phyloP scores from a whole-genome alignment of 768 basidiomycete species.

The Boletus rex-veris region DNA sequence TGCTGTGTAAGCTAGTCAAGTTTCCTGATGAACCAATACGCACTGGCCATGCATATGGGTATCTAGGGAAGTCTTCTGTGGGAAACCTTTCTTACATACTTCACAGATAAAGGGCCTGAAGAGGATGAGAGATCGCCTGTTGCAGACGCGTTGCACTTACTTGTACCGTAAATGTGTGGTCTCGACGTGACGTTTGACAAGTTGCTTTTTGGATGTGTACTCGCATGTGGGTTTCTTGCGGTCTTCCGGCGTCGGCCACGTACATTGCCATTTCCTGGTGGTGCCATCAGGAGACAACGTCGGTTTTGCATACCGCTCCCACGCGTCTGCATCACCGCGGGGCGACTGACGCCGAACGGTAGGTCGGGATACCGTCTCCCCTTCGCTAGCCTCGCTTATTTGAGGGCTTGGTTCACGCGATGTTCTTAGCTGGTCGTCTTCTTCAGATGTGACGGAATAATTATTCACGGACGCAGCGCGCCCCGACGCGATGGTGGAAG shows the following conservation, averaged over 20 bases:
- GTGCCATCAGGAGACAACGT: conserved; percentile 33
- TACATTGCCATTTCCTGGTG: conserved; percentile 39
- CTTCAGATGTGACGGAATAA: conserved; percentile 24
- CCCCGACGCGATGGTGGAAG: conserved; percentile 2
- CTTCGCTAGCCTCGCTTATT: conserved; percentile 32
- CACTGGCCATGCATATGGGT: conserved; percentile 57
- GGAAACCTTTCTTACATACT: conserved; percentile 51
- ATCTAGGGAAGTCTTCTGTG: conserved; percentile 56
- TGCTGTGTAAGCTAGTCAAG: conserved; percentile 9
- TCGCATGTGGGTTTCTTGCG: conserved; percentile 35
- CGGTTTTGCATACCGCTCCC: conserved; percentile 35
- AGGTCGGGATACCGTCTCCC: conserved; percentile 13
- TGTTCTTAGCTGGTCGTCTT: conserved; percentile 28
- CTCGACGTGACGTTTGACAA: conserved; percentile 67
- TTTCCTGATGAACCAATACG: conserved; percentile 17
- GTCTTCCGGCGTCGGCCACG: conserved; percentile 37
- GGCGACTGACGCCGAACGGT: conserved; percentile 24
- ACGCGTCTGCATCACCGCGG: conserved; percentile 27
- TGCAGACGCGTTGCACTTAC: conserved; percentile 36
- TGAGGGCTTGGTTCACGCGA: conserved; percentile 31
- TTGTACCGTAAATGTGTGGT: conserved; percentile 59
- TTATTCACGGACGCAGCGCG: conserved; percentile 18
- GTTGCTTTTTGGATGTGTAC: conserved; percentile 55
- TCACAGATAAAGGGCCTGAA: conserved; percentile 50
- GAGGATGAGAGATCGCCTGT: conserved; percentile 12